phyloP scores from a whole-genome alignment of 805 yeast species.

The Nakazawaea wickerhamii region DNA sequence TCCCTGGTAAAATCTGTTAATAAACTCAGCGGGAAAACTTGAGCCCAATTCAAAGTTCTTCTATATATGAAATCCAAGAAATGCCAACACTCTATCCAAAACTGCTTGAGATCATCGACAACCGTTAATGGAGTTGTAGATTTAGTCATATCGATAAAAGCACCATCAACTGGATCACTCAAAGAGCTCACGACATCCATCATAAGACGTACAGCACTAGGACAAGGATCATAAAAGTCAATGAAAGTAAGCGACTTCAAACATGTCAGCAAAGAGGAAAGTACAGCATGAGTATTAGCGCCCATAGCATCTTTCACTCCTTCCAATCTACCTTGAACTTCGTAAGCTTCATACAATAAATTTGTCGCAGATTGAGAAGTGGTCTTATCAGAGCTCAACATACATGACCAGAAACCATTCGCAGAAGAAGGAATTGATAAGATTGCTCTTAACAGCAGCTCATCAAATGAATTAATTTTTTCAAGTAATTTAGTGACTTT shows the following conservation, averaged over 20 bases:
- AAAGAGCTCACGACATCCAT: slow-evolving; percentile 67
- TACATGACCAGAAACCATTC: slow-evolving; percentile 68
- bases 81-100: slow-evolving; percentile 73
- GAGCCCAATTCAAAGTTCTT: slow-evolving; percentile 74
- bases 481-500: slow-evolving; percentile 1
- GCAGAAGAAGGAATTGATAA: slow-evolving; percentile 39
- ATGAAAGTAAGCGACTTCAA: slow-evolving; percentile 39
- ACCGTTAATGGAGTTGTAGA: slow-evolving; percentile 2
- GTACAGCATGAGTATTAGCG: slow-evolving; percentile 36
- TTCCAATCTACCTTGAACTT: slow-evolving; percentile 74
- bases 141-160: slow-evolving; percentile 26
- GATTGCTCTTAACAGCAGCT: slow-evolving; percentile 28
- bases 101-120: slow-evolving; percentile 26
- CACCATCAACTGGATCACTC: slow-evolving; percentile 62
- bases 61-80: slow-evolving; percentile 64
- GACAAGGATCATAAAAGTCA: slow-evolving; percentile 64
- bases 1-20: slow-evolving; percentile 83
- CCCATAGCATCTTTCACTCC: slow-evolving; percentile 55
- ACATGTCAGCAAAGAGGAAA: slow-evolving; percentile 44
- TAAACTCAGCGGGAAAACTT: slow-evolving; percentile 44
- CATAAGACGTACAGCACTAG: slow-evolving; percentile 64
- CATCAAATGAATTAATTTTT: slow-evolving; percentile 3
- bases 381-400: slow-evolving; percentile 54
- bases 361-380: slow-evolving; percentile 67
- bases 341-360: slow-evolving; percentile 69